Percentiles rank a stretch among this genome's conserved stretches.
Conservation (phyloP, 1,139 yeast species). For the Schwanniomyces etchellsii region DNA sequence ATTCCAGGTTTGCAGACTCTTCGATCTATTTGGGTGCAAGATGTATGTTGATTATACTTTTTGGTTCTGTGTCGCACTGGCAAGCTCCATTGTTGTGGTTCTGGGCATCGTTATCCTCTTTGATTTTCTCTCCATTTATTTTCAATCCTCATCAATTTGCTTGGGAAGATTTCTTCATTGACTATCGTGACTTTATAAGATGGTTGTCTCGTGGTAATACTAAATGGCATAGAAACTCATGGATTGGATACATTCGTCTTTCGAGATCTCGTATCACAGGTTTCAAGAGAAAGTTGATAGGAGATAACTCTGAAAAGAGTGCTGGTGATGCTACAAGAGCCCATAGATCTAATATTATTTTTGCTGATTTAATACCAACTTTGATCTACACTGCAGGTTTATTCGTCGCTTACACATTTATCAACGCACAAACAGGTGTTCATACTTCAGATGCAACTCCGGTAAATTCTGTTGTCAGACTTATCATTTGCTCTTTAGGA, state of each 20-base stretch:
- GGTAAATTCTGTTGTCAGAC: slow-evolving; percentile 80
- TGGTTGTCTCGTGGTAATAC: slow-evolving; percentile 99
- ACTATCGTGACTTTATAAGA: slow-evolving; percentile 95
- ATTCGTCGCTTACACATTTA: slow-evolving; percentile 85
- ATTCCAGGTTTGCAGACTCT: slow-evolving; percentile 95
- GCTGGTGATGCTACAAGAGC: slow-evolving; percentile 96
- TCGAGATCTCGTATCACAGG: slow-evolving; percentile 97
- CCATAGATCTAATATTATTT: slow-evolving; percentile 77
- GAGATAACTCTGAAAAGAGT: slow-evolving; percentile 86
- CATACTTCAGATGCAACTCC: slow-evolving; percentile 33
- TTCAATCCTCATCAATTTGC: slow-evolving; percentile 99
- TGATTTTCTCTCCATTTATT: slow-evolving; percentile 88
- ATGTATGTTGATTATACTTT: slow-evolving; percentile 79
- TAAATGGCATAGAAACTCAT: slow-evolving; percentile 98
- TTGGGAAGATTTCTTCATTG: slow-evolving; percentile 98
- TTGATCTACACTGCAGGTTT: slow-evolving; percentile 83
- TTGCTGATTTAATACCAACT: slow-evolving; percentile 86
- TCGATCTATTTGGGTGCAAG: slow-evolving; percentile 97
- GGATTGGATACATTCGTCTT: slow-evolving; percentile 97
- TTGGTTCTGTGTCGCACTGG: slow-evolving; percentile 94
- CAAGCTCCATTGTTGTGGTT: slow-evolving; percentile 97
- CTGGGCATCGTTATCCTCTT: slow-evolving; percentile 92
- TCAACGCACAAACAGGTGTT: slow-evolving; percentile 97
- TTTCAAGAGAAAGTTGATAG: slow-evolving; percentile 87
- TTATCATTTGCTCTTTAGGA: slow-evolving; percentile 82